phyloP scores from a whole-genome alignment of 257 asterid genomes.

The Linderniella brevidens region DNA sequence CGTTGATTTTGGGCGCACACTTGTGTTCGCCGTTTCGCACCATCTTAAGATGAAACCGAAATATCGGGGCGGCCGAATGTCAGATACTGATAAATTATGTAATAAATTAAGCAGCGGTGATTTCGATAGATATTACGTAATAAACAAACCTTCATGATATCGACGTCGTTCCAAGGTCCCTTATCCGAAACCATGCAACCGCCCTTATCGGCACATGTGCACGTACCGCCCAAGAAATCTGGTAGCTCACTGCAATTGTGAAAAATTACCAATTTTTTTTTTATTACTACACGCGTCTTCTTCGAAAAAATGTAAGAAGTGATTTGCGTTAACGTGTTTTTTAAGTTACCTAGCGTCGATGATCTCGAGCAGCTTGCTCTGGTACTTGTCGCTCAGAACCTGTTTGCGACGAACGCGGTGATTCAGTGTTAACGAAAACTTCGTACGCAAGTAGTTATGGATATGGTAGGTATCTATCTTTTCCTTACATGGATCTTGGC shows the following conservation, averaged over 20 bases:
- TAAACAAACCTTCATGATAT: constrained; percentile 61
- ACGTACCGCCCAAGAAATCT: constrained; percentile 87
- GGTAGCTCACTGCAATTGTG: constrained; percentile 60
- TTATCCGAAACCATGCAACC: constrained; percentile 85
- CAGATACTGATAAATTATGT: too few species aligned
- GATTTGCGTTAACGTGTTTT: neutral
- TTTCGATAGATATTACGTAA: too few species aligned
- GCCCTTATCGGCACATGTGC: constrained; percentile 79
- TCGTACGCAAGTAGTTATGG: neutral
- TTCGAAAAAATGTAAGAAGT: neutral
- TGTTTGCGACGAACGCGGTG: constrained; percentile 10
- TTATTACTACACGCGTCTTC: neutral
- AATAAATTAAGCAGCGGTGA: too few species aligned
- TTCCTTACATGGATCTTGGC: constrained; percentile 69
- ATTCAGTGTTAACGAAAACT: neutral
- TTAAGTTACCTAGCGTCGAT: constrained; percentile 65
- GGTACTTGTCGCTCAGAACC: constrained; percentile 87
- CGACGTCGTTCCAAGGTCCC: constrained; percentile 96
- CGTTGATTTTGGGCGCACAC: constrained; percentile 30
- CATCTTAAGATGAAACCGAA: constrained; percentile 37
- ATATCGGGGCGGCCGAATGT: too few species aligned
- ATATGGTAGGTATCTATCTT: neutral
- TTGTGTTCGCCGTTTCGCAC: constrained; percentile 77
- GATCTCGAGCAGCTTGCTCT: constrained; percentile 84
- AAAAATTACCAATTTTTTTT: neutral